These are phyloP conservation scores for Pezicula rhizophila DNA, from an alignment of 2,329 filamentous ascomycete genomes.

Conservation along the genomic window DNA sequence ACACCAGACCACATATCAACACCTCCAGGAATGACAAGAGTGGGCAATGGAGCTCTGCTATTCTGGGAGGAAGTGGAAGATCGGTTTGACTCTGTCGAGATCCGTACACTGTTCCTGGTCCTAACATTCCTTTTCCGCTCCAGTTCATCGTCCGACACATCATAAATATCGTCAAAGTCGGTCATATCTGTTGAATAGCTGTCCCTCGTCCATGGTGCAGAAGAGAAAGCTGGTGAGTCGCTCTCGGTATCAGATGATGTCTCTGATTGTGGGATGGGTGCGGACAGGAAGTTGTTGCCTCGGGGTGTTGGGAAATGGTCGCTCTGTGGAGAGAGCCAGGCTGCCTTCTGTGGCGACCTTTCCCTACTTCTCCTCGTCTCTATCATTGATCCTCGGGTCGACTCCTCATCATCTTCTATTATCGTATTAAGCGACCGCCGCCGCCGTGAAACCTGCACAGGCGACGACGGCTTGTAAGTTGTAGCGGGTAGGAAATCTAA, in stretches of 20 bases:
- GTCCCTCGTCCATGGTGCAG: slow-evolving; percentile 55
- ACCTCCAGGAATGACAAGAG: slow-evolving; percentile 42
- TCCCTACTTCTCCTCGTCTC: slow-evolving; percentile 27
- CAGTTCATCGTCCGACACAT: slow-evolving; percentile 73
- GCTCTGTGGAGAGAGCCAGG: slow-evolving; percentile 37
- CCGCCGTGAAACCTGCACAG: slow-evolving; percentile 47
- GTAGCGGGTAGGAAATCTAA: slow-evolving; percentile 39
- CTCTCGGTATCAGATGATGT: slow-evolving; percentile 47
- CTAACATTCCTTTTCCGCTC: slow-evolving; percentile 36
- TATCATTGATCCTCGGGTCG: slow-evolving; percentile 22
- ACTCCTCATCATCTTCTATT: slow-evolving; percentile 47
- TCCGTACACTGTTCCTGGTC: slow-evolving; percentile 19
- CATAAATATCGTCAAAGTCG: slow-evolving; percentile 83
- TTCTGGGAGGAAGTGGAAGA: slow-evolving; percentile 17
- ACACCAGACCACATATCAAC: slow-evolving; percentile 40
- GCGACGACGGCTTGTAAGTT: slow-evolving; percentile 41
- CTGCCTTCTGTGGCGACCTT: slow-evolving; percentile 30
- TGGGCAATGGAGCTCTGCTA: slow-evolving; percentile 33
- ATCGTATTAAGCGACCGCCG: slow-evolving; percentile 57
- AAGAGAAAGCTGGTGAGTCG: slow-evolving; percentile 48
- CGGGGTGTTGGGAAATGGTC: slow-evolving; percentile 68
- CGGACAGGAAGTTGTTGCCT: slow-evolving; percentile 58
- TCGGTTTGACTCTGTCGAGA: slow-evolving; percentile 26
- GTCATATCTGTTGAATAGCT: slow-evolving; percentile 60
- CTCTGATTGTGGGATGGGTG: slow-evolving; percentile 56